Conservation (phyloP, 2,329 filamentous ascomycete species). For the Arthrobotrys sinensis region DNA sequence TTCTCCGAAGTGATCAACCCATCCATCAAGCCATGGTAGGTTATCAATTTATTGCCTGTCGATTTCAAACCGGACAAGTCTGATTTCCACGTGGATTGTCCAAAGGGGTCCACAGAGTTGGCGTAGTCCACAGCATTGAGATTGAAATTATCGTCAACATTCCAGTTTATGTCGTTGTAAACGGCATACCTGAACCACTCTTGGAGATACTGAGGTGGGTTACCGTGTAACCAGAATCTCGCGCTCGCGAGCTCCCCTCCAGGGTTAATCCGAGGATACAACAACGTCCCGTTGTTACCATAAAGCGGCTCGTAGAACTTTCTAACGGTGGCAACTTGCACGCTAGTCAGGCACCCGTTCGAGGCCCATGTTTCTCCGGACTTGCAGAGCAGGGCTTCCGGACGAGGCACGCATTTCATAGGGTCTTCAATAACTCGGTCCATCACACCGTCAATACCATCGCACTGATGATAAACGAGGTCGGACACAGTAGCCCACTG, state of each 20-base stretch:
- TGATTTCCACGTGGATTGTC: constrained; percentile 67
- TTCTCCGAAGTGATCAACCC: not conserved
- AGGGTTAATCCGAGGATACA: constrained; percentile 62
- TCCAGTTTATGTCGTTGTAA: constrained; percentile 67
- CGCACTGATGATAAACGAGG: constrained; percentile 70
- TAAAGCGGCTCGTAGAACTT: constrained; percentile 66
- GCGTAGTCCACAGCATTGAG: constrained; percentile 65
- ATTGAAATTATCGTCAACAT: constrained; percentile 67
- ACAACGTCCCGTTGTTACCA: constrained; percentile 65
- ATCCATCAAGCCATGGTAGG: constrained; percentile 70
- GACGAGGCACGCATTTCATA: constrained; percentile 65
- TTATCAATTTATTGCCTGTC: constrained; percentile 69
- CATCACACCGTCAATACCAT: constrained; percentile 69
- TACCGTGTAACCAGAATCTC: not conserved
- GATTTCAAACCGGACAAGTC: constrained; percentile 65
- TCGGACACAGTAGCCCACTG: constrained; percentile 66
- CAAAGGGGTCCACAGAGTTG: constrained; percentile 66
- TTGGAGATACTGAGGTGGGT: not conserved
- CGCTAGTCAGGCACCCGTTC: constrained; percentile 65
- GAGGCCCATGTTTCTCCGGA: constrained; percentile 19
- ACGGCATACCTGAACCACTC: constrained; percentile 70
- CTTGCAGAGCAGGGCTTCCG: constrained; percentile 66
- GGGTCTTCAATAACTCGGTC: constrained; percentile 70
- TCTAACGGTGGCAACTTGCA: constrained; percentile 65
- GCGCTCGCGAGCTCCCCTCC: constrained; percentile 5